Evolutionary conservation across 129 eudicot species (phyloP), one percentile per base, ranked within the genome.

Genomic region (Chrysanthemum seticuspe): DNA sequence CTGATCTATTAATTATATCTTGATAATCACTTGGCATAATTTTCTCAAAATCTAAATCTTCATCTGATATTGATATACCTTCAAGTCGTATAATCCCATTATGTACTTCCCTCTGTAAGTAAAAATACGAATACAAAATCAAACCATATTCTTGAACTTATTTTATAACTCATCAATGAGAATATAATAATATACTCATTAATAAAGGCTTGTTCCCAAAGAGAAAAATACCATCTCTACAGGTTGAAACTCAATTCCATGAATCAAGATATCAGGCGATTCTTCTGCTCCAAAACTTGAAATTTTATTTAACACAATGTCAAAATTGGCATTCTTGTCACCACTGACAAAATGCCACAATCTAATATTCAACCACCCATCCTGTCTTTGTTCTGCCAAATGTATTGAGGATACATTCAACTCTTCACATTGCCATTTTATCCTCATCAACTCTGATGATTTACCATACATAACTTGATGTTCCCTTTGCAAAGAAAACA

Each of bases 361-460:
- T 61, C 48, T 62, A n/a, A 31, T 27, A 21, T 51, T 73, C 5
- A 49, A 10, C 23, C 34, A 21, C 18, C 18, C 61, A 5, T 73
- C 77, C 47, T 61, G 54, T 49, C 2, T n/a, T 29, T 7, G 19
- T 73, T 23, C 13, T 13, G 70, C 77, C 10, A 47, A 25, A 61
- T 73, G 77, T 18, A 68, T 36, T 27, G 49, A 62, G 69, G 77
- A 73, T 73, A 48, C 70, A 49, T 29, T 13, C 69, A 51, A 62
- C 7, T 73, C 77, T 29, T 61, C 6, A 51, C 23, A 63, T 47
- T 73, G n/a, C 77, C 77, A 73, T 23, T 73, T 73, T 61, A 62
- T 61, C 50, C 68, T 11, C 3, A 62, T 60, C 15, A 25, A 73
- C 12, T 16, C 50, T 61, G 59, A 12, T 14, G 61, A 23, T 13